Evolutionary conservation across 2,329 filamentous ascomycete species (phyloP), one percentile per base, ranked within the genome.

Genomic region (Harringtonia aguacate): DNA sequence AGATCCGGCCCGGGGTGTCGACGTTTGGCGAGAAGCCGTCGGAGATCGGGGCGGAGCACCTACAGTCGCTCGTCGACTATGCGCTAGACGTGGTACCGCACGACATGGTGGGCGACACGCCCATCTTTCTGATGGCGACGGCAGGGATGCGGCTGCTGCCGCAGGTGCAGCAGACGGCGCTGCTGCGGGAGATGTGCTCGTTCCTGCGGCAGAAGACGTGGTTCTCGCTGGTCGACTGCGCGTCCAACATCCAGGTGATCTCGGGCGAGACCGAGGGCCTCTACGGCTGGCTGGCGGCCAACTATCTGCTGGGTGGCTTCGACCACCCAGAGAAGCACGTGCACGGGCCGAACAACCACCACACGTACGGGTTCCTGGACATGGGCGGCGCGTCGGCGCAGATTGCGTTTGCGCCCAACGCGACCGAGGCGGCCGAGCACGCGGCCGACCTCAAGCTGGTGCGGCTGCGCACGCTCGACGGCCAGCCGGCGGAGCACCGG

Each of bases 311-410:
- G 1, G 90, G 88, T 24, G 87, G 88, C 4, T 97, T 98, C 55
- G 85, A 97, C 59, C 69, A 75, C 17, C 81, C 86, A 0, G 67
- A 81, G 41, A 66, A 78, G 14, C 86, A 95, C 55, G 68, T 77
- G 43, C 87, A 95, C 60, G 88, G 87, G 42, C 88, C 94, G 52
- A 78, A 76, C 22, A 78, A 76, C 22, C 92, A 97, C 59, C 85
- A 89, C 57, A 98, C 92, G 0, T 98, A 97, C 61, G 92, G 92
- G 1, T 98, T 98, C 57, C 68, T 98, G 48, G 92, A 98, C 59
- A 98, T 98, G 94, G 92, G 92, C 40, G 92, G 92, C 41, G 92
- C 92, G 22, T 97, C 90, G 0, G 90, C 92, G 15, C 92, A 98
- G 64, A 97, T 98, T 56, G 92, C 94, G 0, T 98, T 98, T 61